phyloP scores from a whole-genome alignment of 306 rosid species.

The Ziziphus jujuba region DNA sequence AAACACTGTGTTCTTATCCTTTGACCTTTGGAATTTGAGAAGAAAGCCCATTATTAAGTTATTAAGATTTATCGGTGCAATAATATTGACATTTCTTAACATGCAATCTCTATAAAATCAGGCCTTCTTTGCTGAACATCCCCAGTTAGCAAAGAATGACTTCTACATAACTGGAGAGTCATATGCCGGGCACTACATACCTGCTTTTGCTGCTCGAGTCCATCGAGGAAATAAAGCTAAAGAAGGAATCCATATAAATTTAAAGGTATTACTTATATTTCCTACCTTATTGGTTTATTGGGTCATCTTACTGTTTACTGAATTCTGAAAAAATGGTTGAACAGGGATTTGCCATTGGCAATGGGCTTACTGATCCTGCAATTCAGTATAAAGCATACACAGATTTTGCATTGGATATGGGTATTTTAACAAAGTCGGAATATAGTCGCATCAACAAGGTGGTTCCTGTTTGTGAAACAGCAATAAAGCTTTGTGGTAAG shows the following conservation, averaged over 20 bases:
- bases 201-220: slow-evolving; percentile 94
- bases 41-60: neutral
- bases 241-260: slow-evolving; percentile 90
- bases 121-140: slow-evolving; percentile 89
- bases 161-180: slow-evolving; percentile 96
- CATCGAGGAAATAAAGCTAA: slow-evolving; percentile 91
- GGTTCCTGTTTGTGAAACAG: slow-evolving; percentile 82
- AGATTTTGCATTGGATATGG: slow-evolving; percentile 85
- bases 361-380: slow-evolving; percentile 96
- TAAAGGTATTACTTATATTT: slow-evolving; percentile 56
- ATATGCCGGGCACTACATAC: slow-evolving; percentile 98
- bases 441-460: slow-evolving; percentile 63
- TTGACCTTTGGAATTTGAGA: neutral
- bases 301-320: slow-evolving; percentile 2
- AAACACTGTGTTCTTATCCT: neutral
- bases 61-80: neutral
- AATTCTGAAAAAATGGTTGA: slow-evolving; percentile 32
- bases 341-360: slow-evolving; percentile 98
- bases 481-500: slow-evolving; percentile 84
- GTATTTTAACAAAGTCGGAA: slow-evolving; percentile 63
- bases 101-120: slow-evolving; percentile 27
- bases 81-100: slow-evolving; percentile 18
- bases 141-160: slow-evolving; percentile 72
- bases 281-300: neutral
- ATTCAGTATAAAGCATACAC: slow-evolving; percentile 89